Conservation (phyloP, 108 stramenopile species). For the Schizochytrium sp. region DNA sequence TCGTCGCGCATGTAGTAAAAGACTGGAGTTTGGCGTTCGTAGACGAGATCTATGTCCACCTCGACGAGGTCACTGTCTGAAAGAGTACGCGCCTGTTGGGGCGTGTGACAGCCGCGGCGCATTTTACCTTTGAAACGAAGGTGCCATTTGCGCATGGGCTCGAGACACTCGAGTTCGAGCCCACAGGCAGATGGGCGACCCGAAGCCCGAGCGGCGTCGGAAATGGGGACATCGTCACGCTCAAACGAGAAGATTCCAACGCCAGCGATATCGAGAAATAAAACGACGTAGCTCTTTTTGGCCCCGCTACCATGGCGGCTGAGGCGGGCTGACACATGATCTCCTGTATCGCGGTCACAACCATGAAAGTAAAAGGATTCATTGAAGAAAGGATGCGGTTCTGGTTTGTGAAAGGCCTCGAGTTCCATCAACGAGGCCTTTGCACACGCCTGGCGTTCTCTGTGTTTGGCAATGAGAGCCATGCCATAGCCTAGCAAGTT, state of each 20-base stretch:
- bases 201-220: not conserved
- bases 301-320: not conserved
- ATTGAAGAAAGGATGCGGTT: not conserved
- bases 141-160: not conserved
- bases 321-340: not conserved
- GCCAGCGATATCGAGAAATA: not conserved
- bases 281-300: not conserved
- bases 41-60: not conserved
- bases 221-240: not conserved
- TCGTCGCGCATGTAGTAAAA: slow-evolving; percentile 14
- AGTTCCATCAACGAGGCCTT: not conserved
- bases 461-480: not conserved
- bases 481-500: not conserved
- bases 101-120: not conserved
- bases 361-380: not conserved
- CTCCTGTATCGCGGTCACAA: not conserved
- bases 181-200: not conserved
- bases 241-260: not conserved
- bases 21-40: not conserved
- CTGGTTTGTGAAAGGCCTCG: not conserved
- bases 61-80: not conserved
- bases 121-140: not conserved
- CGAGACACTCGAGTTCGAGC: not conserved
- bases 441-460: not conserved
- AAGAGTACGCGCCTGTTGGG: not conserved